Percentiles rank a stretch among this genome's conserved stretches.
Conservation (phyloP, 139 green algal genomes). For the Chlamydomonas incerta region DNA sequence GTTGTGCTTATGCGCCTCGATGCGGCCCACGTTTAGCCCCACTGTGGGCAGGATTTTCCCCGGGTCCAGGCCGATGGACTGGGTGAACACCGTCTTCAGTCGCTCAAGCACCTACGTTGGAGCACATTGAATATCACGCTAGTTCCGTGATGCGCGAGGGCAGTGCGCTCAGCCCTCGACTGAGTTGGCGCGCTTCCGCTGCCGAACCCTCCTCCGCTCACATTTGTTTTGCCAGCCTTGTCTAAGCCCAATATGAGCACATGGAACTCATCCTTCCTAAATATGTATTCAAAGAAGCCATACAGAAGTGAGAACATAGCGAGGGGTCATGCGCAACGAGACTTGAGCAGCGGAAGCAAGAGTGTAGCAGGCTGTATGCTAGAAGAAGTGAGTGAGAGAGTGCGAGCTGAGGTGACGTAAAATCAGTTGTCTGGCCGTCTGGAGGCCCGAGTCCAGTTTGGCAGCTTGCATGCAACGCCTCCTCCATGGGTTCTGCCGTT, state of each 20-base stretch:
- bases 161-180: background rate
- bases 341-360: too few relatives aligned
- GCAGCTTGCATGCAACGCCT: too few relatives aligned
- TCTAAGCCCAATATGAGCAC: constrained; percentile 94
- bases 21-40: constrained; percentile 90
- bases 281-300: constrained; percentile 85
- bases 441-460: too few relatives aligned
- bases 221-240: constrained; percentile 91
- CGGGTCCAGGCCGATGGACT: constrained; percentile 78
- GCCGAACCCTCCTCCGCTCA: background rate
- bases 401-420: too few relatives aligned
- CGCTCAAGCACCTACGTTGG: constrained; percentile 78
- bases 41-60: constrained; percentile 95
- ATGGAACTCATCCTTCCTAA: constrained; percentile 90
- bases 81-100: constrained; percentile 88
- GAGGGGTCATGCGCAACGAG: too few relatives aligned
- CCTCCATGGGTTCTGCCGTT: too few relatives aligned
- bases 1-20: constrained; percentile 70
- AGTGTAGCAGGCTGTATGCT: too few relatives aligned
- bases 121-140: background rate
- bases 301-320: constrained; percentile 90
- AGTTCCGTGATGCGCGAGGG: too few relatives aligned
- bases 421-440: too few relatives aligned
- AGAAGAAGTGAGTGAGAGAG: too few relatives aligned
- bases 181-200: background rate